A percentile compares a stretch with the other conserved stretches of the same genome.
Conservation (phyloP, 1,284 basidiomycete genomes). For the Bondarzewia mesenterica region DNA sequence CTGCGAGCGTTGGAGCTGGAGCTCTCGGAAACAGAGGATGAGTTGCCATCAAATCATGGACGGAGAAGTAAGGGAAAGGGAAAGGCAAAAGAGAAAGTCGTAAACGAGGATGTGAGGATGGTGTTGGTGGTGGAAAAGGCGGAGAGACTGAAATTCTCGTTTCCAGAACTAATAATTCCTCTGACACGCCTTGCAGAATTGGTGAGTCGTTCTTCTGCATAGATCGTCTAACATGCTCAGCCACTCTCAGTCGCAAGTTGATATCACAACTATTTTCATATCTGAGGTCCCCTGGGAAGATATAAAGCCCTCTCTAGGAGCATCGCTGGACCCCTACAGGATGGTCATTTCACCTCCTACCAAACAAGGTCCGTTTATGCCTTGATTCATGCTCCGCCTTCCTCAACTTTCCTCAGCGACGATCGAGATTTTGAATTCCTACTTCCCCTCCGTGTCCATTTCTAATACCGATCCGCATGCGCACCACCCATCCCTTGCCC, state of each 20-base stretch:
- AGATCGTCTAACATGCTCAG: constrained; percentile 8
- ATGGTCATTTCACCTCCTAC: constrained; percentile 50
- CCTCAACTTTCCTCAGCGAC: constrained; percentile 5
- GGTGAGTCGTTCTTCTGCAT: constrained; percentile 34
- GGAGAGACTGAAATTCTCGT: constrained; percentile 54
- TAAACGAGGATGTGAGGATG: constrained; percentile 26
- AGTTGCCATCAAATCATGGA: neutral
- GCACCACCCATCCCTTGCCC: constrained; percentile 46
- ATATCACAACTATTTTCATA: constrained; percentile 54
- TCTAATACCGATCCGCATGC: constrained; percentile 17
- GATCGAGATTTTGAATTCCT: constrained; percentile 9
- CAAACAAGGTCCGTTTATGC: constrained; percentile 47
- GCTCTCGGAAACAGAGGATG: constrained; percentile 10
- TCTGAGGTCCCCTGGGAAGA: constrained; percentile 71
- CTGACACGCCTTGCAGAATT: constrained; percentile 67
- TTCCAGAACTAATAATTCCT: constrained; percentile 64
- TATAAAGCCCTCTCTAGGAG: constrained; percentile 60
- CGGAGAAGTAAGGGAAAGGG: constrained; percentile 21
- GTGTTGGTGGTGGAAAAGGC: constrained; percentile 63
- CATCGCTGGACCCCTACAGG: constrained; percentile 70
- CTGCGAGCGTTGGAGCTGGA: constrained; percentile 30
- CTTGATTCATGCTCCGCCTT: neutral
- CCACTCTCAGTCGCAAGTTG: constrained; percentile 30
- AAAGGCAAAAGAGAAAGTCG: constrained; percentile 20
- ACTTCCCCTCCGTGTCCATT: constrained; percentile 15